A percentile compares a stretch with the other conserved stretches of the same genome.
Conservation (phyloP, 306 rosid genomes). For the Malus orientalis region DNA sequence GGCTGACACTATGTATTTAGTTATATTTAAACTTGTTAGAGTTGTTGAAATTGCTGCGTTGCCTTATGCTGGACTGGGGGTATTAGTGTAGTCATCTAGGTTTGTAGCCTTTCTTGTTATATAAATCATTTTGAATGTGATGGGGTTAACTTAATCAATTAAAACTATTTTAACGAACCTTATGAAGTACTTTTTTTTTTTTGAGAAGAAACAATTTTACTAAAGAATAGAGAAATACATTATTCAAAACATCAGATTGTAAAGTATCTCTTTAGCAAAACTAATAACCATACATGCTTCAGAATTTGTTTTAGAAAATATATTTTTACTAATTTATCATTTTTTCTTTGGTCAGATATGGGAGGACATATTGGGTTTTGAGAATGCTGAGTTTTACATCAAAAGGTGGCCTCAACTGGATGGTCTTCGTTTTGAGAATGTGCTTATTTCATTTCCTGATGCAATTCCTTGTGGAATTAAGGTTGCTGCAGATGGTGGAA, state of each 20-base stretch:
- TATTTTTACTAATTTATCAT: background rate
- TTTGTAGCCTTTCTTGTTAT: no score
- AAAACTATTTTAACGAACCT: no score
- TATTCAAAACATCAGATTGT: background rate
- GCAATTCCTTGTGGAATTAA: slow-evolving; percentile 95
- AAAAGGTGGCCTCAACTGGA: slow-evolving; percentile 84
- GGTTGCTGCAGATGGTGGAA: slow-evolving; percentile 81
- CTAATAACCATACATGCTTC: background rate
- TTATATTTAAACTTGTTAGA: no score
- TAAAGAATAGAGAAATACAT: no score
- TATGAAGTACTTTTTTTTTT: background rate
- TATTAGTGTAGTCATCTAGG: no score
- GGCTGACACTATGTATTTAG: background rate
- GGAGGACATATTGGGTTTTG: slow-evolving; percentile 98
- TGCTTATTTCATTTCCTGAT: slow-evolving; percentile 84
- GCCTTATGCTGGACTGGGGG: no score
- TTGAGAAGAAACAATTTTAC: no score
- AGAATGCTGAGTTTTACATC: slow-evolving; percentile 97
- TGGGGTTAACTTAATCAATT: no score
- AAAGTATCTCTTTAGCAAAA: background rate
- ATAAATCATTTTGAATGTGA: no score
- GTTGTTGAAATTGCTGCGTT: background rate
- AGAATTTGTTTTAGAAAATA: background rate
- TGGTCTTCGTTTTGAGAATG: slow-evolving; percentile 56
- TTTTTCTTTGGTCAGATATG: slow-evolving; percentile 70